Percentiles rank a stretch among this genome's conserved stretches.
Conservation (phyloP, 768 basidiomycete genomes). For the Podaxis mareebaensis region DNA sequence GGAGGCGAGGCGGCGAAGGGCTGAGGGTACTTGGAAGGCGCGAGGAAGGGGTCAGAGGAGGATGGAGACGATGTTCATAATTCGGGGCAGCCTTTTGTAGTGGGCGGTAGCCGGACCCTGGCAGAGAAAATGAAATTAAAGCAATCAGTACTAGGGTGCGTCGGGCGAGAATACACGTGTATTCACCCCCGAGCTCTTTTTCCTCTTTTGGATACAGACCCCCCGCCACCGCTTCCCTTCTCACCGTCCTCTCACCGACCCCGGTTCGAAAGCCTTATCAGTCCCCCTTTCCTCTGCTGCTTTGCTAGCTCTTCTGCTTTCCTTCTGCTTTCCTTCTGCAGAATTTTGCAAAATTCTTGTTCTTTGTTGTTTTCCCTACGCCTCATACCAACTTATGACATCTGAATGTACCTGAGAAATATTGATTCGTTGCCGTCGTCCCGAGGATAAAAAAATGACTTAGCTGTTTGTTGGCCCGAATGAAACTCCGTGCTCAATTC, state of each 20-base stretch:
- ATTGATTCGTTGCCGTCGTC: background rate
- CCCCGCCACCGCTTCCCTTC: constrained; percentile 18
- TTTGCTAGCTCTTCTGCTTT: background rate
- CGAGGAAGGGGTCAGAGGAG: constrained; percentile 28
- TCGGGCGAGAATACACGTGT: constrained; percentile 80
- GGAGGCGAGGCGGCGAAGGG: constrained; percentile 26
- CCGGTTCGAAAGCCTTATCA: background rate
- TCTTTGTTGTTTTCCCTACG: background rate
- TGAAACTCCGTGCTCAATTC: constrained; percentile 7
- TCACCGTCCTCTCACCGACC: background rate
- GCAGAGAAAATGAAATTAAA: constrained; percentile 52
- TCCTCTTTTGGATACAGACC: constrained; percentile 27
- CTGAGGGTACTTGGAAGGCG: constrained; percentile 23
- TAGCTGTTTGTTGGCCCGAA: background rate
- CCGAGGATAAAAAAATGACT: background rate
- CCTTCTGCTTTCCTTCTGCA: background rate
- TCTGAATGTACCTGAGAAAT: constrained; percentile 12
- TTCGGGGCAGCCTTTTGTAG: constrained; percentile 41
- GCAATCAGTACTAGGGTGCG: constrained; percentile 43
- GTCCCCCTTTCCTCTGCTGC: background rate
- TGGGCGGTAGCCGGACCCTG: constrained; percentile 46
- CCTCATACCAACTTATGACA: constrained; percentile 2
- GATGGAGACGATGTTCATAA: constrained; percentile 28
- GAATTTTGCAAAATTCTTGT: background rate
- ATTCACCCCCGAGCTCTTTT: constrained; percentile 55